Base-by-base conservation (phyloP, 2,329 filamentous ascomycete species). In the Cladophialophora yegresii region DNA sequence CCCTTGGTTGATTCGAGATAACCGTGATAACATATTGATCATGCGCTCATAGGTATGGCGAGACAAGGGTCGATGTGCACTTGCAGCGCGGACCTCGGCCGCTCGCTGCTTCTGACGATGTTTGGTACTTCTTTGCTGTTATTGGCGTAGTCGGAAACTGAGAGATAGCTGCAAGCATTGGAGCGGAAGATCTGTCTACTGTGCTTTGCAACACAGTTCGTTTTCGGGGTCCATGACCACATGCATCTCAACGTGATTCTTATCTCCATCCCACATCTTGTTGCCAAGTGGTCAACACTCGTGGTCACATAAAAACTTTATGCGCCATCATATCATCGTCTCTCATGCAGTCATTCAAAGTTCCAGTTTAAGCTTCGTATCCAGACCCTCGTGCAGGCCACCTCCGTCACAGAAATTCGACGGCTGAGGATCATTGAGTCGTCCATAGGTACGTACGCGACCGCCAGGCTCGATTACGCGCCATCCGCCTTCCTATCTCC, bases 401-500 rank as follows among this genome's bases (percentile, higher is more conserved):
- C 8, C 16, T 8, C n/a, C 36, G 36, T 8, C n/a, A 20, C 36
- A 8, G 16, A n/a, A 6, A 43, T n/a, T 50, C 22, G 47, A 50
- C 20, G 7, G 4, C 22, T 3, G 20, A 23, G 45, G 1, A 43
- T 43, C 47, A 13, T 8, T 50, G 47, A 28, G 40, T 60, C 57
- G 50, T 60, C 47, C 20, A 51, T 53, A 6, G 16, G 7, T 22
- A 6, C 33, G 7, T 22, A 49, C 33, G 58, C 13, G 36, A 45
- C 26, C 49, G n/a, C 33, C 28, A 20, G 12, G 16, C 20, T 9
- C 13, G 4, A 33, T 67, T 53, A 69, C 8, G 58, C 55, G 23
- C 65, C 67, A 58, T 71, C 67, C 26, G 45, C 59, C 58, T 58
- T 69, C 51, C 57, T 65, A 23, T 69, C 60, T 33, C 70, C 70